These are phyloP conservation scores for Gnaphalium uliginosum DNA, from an alignment of 129 eudicot genomes.

Conservation along the genomic window DNA sequence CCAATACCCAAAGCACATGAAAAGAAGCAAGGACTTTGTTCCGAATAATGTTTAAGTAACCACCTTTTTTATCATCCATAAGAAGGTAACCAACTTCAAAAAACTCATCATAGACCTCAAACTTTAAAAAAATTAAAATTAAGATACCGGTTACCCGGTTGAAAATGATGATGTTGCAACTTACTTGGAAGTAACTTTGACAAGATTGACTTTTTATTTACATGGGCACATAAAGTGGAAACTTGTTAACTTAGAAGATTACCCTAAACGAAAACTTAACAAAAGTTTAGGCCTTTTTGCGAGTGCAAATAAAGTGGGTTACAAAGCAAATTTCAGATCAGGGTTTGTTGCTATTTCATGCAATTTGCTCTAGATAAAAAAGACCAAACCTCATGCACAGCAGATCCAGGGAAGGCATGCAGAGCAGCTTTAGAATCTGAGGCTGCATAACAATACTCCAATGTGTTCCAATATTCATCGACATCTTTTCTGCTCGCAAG, in stretches of 20 bases:
- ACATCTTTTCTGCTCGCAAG: constrained; percentile 74
- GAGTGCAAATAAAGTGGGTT: neutral
- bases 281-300: neutral
- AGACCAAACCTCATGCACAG: constrained; percentile 70
- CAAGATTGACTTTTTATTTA: neutral
- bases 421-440: constrained; percentile 79
- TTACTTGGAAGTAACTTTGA: neutral
- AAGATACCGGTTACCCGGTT: neutral
- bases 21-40: neutral
- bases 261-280: too few species aligned
- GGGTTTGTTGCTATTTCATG: neutral
- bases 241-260: neutral
- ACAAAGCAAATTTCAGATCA: neutral
- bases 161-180: neutral
- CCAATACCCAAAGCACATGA: neutral
- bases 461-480: constrained; percentile 89
- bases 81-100: neutral
- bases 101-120: neutral
- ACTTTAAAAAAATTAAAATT: too few species aligned
- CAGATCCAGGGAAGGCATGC: constrained; percentile 91
- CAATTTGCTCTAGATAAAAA: neutral
- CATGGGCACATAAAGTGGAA: neutral
- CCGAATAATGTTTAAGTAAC: neutral
- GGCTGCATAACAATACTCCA: constrained; percentile 90
- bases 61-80: neutral